These are phyloP conservation scores for Dactylonectria estremocensis DNA, from an alignment of 2,329 filamentous ascomycete genomes.

Conservation along the genomic window DNA sequence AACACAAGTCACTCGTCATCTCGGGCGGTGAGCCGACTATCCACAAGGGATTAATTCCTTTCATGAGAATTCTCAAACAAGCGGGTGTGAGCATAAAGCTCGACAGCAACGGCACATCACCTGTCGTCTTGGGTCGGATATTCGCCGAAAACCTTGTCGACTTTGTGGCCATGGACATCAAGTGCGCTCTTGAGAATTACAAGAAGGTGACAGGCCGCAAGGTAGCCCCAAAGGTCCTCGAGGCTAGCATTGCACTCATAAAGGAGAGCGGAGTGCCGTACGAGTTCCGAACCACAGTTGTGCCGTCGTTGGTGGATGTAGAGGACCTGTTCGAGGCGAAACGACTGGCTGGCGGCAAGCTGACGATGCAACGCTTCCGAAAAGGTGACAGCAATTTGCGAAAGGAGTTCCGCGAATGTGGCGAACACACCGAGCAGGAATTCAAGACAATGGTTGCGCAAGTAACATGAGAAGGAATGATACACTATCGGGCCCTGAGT, in stretches of 20 bases:
- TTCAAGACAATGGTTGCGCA: slow-evolving; percentile 37
- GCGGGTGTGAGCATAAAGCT: slow-evolving; percentile 38
- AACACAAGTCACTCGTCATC: slow-evolving; percentile 41
- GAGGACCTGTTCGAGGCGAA: slow-evolving; percentile 46
- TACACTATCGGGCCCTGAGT: too few relatives aligned
- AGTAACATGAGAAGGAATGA: slow-evolving; percentile 24
- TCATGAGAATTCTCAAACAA: slow-evolving; percentile 36
- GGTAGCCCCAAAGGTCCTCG: slow-evolving; percentile 33
- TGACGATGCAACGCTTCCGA: slow-evolving; percentile 42
- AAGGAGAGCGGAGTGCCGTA: slow-evolving; percentile 38
- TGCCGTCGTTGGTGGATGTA: slow-evolving; percentile 39
- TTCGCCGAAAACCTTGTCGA: slow-evolving; percentile 35
- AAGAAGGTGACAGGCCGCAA: slow-evolving; percentile 39
- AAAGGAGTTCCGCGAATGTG: slow-evolving; percentile 17
- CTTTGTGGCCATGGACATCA: slow-evolving; percentile 46
- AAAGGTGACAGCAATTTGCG: slow-evolving; percentile 33
- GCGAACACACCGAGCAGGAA: slow-evolving; percentile 41
- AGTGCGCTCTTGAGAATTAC: slow-evolving; percentile 44
- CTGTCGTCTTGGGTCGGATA: neutral
- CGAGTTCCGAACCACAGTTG: slow-evolving; percentile 44
- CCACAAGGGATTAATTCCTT: slow-evolving; percentile 40
- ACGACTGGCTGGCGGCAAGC: slow-evolving; percentile 36
- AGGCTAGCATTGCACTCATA: slow-evolving; percentile 39
- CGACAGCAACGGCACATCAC: slow-evolving; percentile 41
- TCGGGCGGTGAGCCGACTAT: slow-evolving; percentile 45